Conservation (phyloP, 1,139 yeast genomes). For the Lodderomyces margitis region DNA sequence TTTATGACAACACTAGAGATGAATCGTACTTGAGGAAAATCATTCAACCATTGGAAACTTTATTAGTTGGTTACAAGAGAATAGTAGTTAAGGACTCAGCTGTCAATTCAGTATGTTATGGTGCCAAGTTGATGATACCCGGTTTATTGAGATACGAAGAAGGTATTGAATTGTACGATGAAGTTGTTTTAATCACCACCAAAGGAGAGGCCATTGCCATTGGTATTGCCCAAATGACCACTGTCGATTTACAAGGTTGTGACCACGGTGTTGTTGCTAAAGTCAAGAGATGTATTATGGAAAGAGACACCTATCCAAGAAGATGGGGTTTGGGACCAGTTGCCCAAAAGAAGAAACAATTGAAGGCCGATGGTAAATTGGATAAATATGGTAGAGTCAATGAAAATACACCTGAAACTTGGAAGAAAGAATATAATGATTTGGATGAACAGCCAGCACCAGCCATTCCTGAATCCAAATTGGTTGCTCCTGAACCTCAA, state of each 20-base stretch:
- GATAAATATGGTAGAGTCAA: slow-evolving; percentile 93
- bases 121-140: slow-evolving; percentile 98
- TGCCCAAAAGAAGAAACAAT: slow-evolving; percentile 97
- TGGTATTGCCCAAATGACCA: slow-evolving; percentile 98
- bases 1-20: slow-evolving; percentile 94
- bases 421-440: slow-evolving; percentile 88
- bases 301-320: slow-evolving; percentile 98
- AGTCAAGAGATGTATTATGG: slow-evolving; percentile 99
- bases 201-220: slow-evolving; percentile 99
- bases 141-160: slow-evolving; percentile 97
- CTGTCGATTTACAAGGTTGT: slow-evolving; percentile 93
- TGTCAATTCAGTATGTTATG: slow-evolving; percentile 97
- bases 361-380: slow-evolving; percentile 95
- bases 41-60: slow-evolving; percentile 92
- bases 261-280: slow-evolving; percentile 99
- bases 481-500: slow-evolving; percentile 51
- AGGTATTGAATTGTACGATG: slow-evolving; percentile 96
- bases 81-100: slow-evolving; percentile 98
- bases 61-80: slow-evolving; percentile 92
- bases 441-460: slow-evolving; percentile 67
- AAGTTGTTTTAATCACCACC: slow-evolving; percentile 96
- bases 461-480: slow-evolving; percentile 46
- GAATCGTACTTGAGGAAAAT: slow-evolving; percentile 92
- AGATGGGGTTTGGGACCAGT: slow-evolving; percentile 99
- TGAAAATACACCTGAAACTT: slow-evolving; percentile 87